phyloP scores from a whole-genome alignment of 805 yeast genomes.

The Wickerhamiella slavikovae region DNA sequence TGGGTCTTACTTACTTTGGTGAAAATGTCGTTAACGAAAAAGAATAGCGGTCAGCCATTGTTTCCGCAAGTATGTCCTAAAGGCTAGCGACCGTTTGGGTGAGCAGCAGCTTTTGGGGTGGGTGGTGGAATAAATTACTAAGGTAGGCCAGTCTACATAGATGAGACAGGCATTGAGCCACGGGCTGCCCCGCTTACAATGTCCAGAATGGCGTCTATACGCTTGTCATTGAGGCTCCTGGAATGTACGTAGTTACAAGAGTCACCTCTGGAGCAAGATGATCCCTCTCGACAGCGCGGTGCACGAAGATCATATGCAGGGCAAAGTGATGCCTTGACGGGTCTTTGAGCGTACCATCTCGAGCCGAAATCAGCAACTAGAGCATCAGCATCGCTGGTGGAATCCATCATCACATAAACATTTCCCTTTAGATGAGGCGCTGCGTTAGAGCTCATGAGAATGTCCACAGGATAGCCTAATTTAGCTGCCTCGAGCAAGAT shows the following conservation, averaged over 20 bases:
- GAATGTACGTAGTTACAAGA: slow-evolving; percentile 73
- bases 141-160: too few species aligned
- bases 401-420: slow-evolving; percentile 47
- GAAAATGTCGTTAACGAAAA: slow-evolving; percentile 94
- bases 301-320: slow-evolving; percentile 54
- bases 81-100: too few species aligned
- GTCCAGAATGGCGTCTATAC: too few species aligned
- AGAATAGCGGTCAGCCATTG: slow-evolving; percentile 95
- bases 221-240: slow-evolving; percentile 28
- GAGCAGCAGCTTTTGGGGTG: too few species aligned
- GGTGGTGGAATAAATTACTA: too few species aligned
- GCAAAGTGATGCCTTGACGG: slow-evolving; percentile 58
- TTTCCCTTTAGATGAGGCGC: slow-evolving; percentile 73
- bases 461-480: slow-evolving; percentile 31
- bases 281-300: slow-evolving; percentile 58
- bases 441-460: slow-evolving; percentile 66
- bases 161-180: too few species aligned
- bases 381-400: slow-evolving; percentile 33
- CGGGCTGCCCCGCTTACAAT: too few species aligned
- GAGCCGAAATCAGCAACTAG: slow-evolving; percentile 46
- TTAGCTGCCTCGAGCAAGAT: slow-evolving; percentile 38
- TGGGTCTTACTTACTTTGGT: slow-evolving; percentile 46
- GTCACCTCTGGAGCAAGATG: slow-evolving; percentile 58
- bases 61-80: neutral
- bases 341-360: slow-evolving; percentile 65